A percentile compares a stretch with the other conserved stretches of the same genome.
These are phyloP conservation scores for Neofusicoccum laricinum DNA, from an alignment of 2,329 filamentous ascomycete genomes.

Conservation along the genomic window DNA sequence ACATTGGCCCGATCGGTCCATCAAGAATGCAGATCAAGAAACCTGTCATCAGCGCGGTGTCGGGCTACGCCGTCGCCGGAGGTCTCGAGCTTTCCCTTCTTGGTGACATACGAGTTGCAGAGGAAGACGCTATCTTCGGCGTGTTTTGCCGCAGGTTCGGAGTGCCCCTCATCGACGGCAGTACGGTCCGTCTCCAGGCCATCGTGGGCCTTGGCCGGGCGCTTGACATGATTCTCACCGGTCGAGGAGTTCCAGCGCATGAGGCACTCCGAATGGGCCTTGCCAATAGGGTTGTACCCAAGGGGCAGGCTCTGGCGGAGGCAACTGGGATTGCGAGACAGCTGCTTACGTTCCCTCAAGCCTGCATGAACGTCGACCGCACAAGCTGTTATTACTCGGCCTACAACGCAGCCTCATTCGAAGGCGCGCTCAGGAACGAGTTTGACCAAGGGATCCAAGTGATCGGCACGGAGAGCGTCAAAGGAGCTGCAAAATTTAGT, in stretches of 20 bases:
- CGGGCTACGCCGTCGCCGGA: slow-evolving; percentile 54
- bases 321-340: slow-evolving; percentile 40
- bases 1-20: slow-evolving; percentile 52
- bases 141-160: slow-evolving; percentile 56
- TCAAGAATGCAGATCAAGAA: slow-evolving; percentile 51
- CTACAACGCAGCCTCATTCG: slow-evolving; percentile 48
- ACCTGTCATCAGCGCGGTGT: slow-evolving; percentile 51
- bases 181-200: slow-evolving; percentile 52
- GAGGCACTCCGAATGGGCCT: slow-evolving; percentile 38
- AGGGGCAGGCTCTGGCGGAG: too few relatives aligned
- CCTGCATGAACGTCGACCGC: slow-evolving; percentile 53
- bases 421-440: slow-evolving; percentile 30
- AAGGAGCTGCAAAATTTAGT: slow-evolving; percentile 42
- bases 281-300: too few relatives aligned
- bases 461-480: slow-evolving; percentile 43
- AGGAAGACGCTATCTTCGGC: slow-evolving; percentile 54
- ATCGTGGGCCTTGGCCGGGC: slow-evolving; percentile 48
- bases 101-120: slow-evolving; percentile 53
- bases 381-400: slow-evolving; percentile 49
- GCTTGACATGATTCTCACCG: slow-evolving; percentile 56
- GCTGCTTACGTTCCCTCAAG: slow-evolving; percentile 50
- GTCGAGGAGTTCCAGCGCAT: slow-evolving; percentile 46
- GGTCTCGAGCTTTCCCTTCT: slow-evolving; percentile 54
- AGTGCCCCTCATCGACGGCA: slow-evolving; percentile 52
- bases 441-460: slow-evolving; percentile 45